phyloP scores from a whole-genome alignment of 306 rosid species.

The Oemleria cerasiformis region DNA sequence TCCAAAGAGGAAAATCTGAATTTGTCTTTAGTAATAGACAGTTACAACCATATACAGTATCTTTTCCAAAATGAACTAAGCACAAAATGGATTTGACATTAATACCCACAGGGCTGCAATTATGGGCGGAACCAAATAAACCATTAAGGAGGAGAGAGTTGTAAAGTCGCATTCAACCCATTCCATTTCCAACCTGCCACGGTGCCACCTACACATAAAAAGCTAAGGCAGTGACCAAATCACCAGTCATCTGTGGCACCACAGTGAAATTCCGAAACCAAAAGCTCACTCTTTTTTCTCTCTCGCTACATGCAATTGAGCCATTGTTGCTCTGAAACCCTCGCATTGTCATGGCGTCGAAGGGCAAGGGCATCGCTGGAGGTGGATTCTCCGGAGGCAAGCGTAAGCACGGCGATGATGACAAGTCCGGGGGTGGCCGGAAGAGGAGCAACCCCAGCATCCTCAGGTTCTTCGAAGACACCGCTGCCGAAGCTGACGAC shows the following conservation, averaged over 20 bases:
- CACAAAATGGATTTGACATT: background rate
- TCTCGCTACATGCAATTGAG: conserved; percentile 3
- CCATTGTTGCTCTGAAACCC: conserved; percentile 11
- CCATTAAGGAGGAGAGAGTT: background rate
- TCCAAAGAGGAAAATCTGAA: too few relatives aligned
- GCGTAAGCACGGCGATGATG: conserved; percentile 32
- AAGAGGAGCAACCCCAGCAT: conserved; percentile 50
- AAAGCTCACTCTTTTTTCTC: background rate
- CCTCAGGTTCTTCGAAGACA: conserved; percentile 71
- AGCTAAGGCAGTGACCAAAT: background rate
- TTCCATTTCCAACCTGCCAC: background rate
- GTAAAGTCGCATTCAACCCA: background rate
- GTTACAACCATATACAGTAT: too few relatives aligned
- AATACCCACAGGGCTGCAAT: background rate
- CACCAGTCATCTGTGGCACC: background rate
- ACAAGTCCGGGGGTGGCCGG: conserved; percentile 44
- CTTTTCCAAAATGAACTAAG: too few relatives aligned
- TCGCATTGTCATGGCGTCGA: conserved; percentile 29
- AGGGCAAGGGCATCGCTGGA: conserved; percentile 65
- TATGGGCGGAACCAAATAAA: background rate
- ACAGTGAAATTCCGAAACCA: background rate
- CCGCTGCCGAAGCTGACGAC: conserved; percentile 44
- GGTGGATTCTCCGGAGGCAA: conserved; percentile 31
- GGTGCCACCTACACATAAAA: background rate
- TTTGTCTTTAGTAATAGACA: too few relatives aligned